Percentiles rank a stretch among this genome's conserved stretches.
phyloP scores from a whole-genome alignment of 495 filamentous ascomycete species.

The Aspergillus baeticus region DNA sequence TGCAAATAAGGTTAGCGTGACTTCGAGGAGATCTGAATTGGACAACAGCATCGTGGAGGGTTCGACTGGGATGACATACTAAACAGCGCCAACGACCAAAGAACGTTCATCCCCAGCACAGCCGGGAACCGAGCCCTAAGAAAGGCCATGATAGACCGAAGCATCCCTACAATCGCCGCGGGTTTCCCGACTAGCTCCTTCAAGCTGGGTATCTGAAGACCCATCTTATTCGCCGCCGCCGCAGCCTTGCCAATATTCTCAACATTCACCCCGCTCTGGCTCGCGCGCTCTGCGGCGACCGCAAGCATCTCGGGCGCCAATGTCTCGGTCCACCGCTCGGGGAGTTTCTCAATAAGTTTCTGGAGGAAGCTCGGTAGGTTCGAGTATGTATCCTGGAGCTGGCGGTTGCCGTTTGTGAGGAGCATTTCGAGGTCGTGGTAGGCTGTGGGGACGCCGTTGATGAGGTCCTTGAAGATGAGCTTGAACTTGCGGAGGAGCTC shows the following conservation, averaged over 20 bases:
- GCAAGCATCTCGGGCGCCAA: conserved; percentile 80
- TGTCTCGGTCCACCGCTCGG: conserved; percentile 71
- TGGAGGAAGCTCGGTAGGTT: conserved; percentile 79
- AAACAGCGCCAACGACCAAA: conserved; percentile 82
- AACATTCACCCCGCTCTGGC: conserved; percentile 62
- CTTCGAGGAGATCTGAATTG: too few species aligned
- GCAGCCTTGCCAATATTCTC: conserved; percentile 49
- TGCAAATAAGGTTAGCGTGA: conserved; percentile 25
- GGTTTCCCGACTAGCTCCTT: conserved; percentile 84
- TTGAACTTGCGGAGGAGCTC: conserved; percentile 82
- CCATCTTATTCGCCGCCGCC: conserved; percentile 50
- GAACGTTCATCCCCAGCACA: conserved; percentile 77
- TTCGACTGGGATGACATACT: too few species aligned
- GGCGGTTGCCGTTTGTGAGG: conserved; percentile 73
- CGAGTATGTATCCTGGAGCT: conserved; percentile 72
- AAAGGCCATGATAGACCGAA: conserved; percentile 83
- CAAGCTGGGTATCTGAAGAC: conserved; percentile 57
- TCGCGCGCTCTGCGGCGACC: conserved; percentile 66
- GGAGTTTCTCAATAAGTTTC: conserved; percentile 81
- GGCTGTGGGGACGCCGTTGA: conserved; percentile 88
- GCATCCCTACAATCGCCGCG: conserved; percentile 74
- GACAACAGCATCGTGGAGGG: too few species aligned
- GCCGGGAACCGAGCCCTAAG: conserved; percentile 81
- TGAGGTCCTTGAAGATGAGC: conserved; percentile 83
- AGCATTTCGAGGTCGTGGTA: conserved; percentile 84